Base-by-base conservation (phyloP, 2,329 filamentous ascomycete genomes). In the Chalara sp. region DNA sequence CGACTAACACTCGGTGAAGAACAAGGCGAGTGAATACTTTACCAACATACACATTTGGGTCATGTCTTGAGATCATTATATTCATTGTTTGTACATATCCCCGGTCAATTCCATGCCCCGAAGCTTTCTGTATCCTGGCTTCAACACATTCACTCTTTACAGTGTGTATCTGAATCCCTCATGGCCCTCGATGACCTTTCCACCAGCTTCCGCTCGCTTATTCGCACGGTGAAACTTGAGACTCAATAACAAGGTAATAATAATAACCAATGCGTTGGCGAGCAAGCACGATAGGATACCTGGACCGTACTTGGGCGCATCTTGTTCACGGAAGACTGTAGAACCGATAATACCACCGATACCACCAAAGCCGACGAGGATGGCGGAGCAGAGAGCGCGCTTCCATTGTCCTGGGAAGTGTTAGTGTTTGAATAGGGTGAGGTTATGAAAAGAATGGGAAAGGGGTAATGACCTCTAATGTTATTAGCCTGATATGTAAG, bases 401-500 rank as follows among this genome's bases (percentile, higher is more conserved):
- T 92, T 95, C 87, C 88, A 95, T 70, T 93, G 88, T 33, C 44
- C 44, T 46, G 30, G 21, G 43, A 45, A 8, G 41, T 43, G 13
- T 43, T 21, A 11, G 32, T 32, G 21, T 45, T n/a, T 45, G 10
- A 21, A 11, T 5, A 45, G 29, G 29, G 29, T 11, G 3, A 30
- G 8, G 13, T 12, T 10, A 32, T 32, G 21, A 45, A 28, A 21
- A 11, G 31, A 45, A 45, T 12, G n/a, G 6, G n/a, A 32, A 32
- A 39, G 13, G 29, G 30, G 28, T 11, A 44, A 10, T 8, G 8
- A 0, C 88, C 89, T 48, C 87, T 83, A 63, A 93, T 56, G 31
- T 72, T 92, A 87, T 72, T 89, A 42, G 87, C 87, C 70, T 92
- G 88, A 71, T 89, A 93, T 0, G 87, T 79, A 72, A 95, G 81